Conservation (phyloP, 768 basidiomycete species). For the Rubroboletus pulcherrimus region DNA sequence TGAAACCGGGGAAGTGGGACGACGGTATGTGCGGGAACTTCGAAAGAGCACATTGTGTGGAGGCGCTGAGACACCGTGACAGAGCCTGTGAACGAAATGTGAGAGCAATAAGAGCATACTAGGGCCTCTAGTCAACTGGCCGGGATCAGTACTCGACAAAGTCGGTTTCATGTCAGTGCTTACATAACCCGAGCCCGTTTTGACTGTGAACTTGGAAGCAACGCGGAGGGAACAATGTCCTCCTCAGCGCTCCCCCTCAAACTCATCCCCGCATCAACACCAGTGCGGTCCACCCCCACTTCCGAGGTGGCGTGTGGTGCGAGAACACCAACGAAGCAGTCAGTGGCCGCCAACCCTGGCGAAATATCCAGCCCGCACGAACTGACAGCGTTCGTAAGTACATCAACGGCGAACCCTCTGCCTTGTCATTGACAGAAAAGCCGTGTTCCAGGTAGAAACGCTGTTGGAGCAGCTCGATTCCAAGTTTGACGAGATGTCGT, state of each 20-base stretch:
- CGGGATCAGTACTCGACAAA: too few relatives aligned
- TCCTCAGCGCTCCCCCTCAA: constrained; percentile 68
- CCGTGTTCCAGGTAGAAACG: constrained; percentile 67
- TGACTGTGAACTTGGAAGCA: not conserved
- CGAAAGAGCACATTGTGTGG: not conserved
- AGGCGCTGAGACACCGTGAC: not conserved
- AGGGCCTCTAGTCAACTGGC: too few relatives aligned
- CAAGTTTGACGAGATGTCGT: constrained; percentile 92
- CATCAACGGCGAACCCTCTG: constrained; percentile 4
- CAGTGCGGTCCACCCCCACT: constrained; percentile 36
- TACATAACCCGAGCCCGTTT: constrained; percentile 4
- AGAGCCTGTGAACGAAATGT: not conserved
- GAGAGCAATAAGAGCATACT: too few relatives aligned
- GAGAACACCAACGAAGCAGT: constrained; percentile 49
- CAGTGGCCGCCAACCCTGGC: constrained; percentile 34
- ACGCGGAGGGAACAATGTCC: constrained; percentile 26
- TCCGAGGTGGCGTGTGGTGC: constrained; percentile 22
- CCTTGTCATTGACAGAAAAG: not conserved
- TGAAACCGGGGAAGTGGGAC: not conserved
- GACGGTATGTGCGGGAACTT: not conserved
- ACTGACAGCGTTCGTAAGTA: constrained; percentile 85
- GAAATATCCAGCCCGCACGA: constrained; percentile 94
- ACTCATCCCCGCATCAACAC: constrained; percentile 51
- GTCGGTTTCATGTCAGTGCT: not conserved
- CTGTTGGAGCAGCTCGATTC: constrained; percentile 83